These are phyloP conservation scores for Globisporangium spiculum DNA, from an alignment of 352 stramenopile genomes.

Conservation along the genomic window DNA sequence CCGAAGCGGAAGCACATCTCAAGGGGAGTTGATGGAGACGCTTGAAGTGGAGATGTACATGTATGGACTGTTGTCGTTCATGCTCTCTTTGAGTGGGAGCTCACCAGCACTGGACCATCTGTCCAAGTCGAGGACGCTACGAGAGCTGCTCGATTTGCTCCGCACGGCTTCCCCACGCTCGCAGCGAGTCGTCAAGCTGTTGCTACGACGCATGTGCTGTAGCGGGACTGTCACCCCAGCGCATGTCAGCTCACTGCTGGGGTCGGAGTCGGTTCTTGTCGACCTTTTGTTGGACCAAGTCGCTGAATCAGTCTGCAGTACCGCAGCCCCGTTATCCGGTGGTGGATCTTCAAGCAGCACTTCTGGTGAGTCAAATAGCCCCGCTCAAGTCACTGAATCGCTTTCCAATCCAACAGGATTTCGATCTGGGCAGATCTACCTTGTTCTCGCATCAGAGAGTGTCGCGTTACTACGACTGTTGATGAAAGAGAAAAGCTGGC, in stretches of 20 bases:
- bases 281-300: conserved; percentile 86
- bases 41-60: conserved; percentile 78
- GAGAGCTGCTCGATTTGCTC: conserved; percentile 76
- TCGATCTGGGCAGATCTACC: conserved; percentile 73
- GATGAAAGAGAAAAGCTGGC: conserved; percentile 68
- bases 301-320: conserved; percentile 81
- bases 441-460: conserved; percentile 77
- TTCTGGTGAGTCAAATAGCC: conserved; percentile 22
- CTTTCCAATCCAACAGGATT: conserved; percentile 82
- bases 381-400: conserved; percentile 54
- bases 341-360: conserved; percentile 33
- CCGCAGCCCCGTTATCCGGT: conserved; percentile 55
- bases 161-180: conserved; percentile 70
- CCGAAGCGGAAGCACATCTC: conserved; percentile 31
- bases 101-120: conserved; percentile 58
- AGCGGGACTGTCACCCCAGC: conserved; percentile 61
- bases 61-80: conserved; percentile 70
- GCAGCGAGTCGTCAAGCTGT: conserved; percentile 80
- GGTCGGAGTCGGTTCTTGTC: conserved; percentile 78
- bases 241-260: conserved; percentile 68
- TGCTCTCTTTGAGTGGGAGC: conserved; percentile 76
- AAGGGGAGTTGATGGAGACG: conserved; percentile 56
- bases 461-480: conserved; percentile 73
- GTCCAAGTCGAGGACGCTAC: conserved; percentile 54
- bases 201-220: conserved; percentile 72